Evolutionary conservation across 2,329 filamentous ascomycete species (phyloP), one percentile per base, ranked within the genome.

Genomic region (Pseudocercospora pini-densiflorae): DNA sequence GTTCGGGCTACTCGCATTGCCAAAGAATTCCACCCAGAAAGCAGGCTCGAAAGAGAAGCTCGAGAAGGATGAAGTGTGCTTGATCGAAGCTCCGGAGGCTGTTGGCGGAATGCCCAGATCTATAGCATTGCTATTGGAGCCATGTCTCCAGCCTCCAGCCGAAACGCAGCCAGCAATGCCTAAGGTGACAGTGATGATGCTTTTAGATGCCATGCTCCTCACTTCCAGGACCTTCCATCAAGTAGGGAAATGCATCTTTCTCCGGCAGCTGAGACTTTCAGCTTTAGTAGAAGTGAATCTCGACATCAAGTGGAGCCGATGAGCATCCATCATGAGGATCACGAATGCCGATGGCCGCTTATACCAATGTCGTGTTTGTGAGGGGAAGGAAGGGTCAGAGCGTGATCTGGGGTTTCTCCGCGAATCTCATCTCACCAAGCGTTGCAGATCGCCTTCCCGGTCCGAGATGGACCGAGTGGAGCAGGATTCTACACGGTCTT

Each of bases 1-100:
- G 31, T 76, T 76, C 0, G 74, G 74, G 1, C 33, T 49, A 10
- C 58, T 71, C 16, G 61, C 59, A 31, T 74, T 76, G 40, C 74
- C 74, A 31, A 75, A 76, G 67, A 75, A 76, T 19, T 75, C 74
- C 6, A 73, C 70, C 74, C 74, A 76, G 45, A 75, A 76, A 1
- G 74, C 74, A 1, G 74, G 74, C 61, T 76, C 74, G 62, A 75
- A 73, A 1, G 71, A 73, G 54, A 76, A 75, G 1, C 73, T 75
- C 0, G 70, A 68, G 55, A 72, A 76, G 1, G 71, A 71, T 1
- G 66, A 66, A 9, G 68, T 63, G 55, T 75, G 74, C n/a, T 66
- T 60, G 21, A 75, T 76, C 0, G 73, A 75, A 7, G 73, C 73
- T 23, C 72, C 70, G 10, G 63, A 40, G 7, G 66, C 63, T 5